Evolutionary conservation across 768 basidiomycete species (phyloP).

Genomic region (Lactifluus volemus): DNA sequence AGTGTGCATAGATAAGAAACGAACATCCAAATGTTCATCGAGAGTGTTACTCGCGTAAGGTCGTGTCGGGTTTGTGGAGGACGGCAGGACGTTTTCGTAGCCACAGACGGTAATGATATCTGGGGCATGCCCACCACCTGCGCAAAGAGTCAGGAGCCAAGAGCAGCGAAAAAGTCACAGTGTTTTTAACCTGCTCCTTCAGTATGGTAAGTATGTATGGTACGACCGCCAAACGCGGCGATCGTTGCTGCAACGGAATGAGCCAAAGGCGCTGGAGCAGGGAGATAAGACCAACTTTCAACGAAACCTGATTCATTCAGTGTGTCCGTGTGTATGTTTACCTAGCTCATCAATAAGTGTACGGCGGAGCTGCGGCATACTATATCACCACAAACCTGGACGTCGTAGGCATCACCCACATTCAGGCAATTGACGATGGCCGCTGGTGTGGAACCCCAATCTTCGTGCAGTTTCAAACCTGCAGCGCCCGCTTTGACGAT

Average conservation of each 20-base stretch:
- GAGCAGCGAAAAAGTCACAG: neutral
- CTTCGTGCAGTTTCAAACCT: constrained; percentile 94
- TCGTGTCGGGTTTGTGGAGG: constrained; percentile 94
- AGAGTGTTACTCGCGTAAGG: constrained; percentile 88
- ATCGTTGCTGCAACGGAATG: constrained; percentile 60
- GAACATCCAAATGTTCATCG: constrained; percentile 93
- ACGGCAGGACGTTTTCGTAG: constrained; percentile 81
- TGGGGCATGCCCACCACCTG: constrained; percentile 92
- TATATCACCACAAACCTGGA: constrained; percentile 52
- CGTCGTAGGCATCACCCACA: constrained; percentile 85
- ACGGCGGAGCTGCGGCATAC: neutral
- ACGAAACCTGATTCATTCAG: constrained; percentile 97
- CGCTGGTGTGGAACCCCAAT: constrained; percentile 90
- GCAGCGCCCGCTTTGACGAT: constrained; percentile 75
- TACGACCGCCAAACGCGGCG: constrained; percentile 78
- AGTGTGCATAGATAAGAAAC: constrained; percentile 22
- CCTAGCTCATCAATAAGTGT: constrained; percentile 30
- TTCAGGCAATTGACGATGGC: constrained; percentile 69
- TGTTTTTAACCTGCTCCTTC: constrained; percentile 73
- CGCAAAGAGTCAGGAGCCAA: neutral
- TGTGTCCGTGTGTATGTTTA: constrained; percentile 96
- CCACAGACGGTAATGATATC: constrained; percentile 98
- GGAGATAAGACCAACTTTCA: constrained; percentile 51
- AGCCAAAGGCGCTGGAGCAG: neutral
- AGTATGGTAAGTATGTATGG: constrained; percentile 95